Base-by-base conservation (phyloP, 2,329 filamentous ascomycete species). In the Boeremia exigua region DNA sequence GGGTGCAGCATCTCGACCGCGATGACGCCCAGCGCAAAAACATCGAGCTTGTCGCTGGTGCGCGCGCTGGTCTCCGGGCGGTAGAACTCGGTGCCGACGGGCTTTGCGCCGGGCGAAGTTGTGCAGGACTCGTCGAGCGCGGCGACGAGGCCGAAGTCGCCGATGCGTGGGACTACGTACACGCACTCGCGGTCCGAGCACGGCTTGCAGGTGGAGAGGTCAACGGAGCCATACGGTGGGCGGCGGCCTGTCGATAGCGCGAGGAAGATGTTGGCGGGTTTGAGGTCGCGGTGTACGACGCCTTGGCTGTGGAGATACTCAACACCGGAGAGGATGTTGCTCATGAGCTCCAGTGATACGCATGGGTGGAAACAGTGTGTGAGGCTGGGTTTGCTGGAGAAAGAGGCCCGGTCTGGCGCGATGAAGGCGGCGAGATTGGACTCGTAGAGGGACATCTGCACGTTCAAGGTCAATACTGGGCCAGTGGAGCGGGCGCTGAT, bases 361-460 rank as follows among this genome's bases (percentile, higher is more conserved):
- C 81, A 68, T 2, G 84, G 65, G 63, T 89, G 87, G 68, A 86
- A 89, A 66, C 87, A 89, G 70, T 89, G 87, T 5, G 77, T 77
- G 6, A 77, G 71, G 9, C 54, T 33, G 10, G 58, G 47, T 25
- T 58, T 54, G 15, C 48, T 50, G n/a, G 40, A 59, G 9, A 57
- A 58, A 1, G 50, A 34, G 4, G 54, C 12, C 14, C 58, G 56
- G 44, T 68, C 52, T 29, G 62, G 63, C 1, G 70, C 81, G 5
- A 89, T 69, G 62, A 85, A 88, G 1, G 84, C 81, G 8, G 82
- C 80, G 10, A 90, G 77, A 2, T 85, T 88, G 48, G 87, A 78
- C 0, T 86, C 85, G 68, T 88, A 85, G 3, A 87, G 77, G 4
- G 84, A 84, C 86, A 89, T 89, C 65, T 89, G 86, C n/a, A 89